phyloP scores from a whole-genome alignment of 805 yeast species.

The Clavispora vitiphila region DNA sequence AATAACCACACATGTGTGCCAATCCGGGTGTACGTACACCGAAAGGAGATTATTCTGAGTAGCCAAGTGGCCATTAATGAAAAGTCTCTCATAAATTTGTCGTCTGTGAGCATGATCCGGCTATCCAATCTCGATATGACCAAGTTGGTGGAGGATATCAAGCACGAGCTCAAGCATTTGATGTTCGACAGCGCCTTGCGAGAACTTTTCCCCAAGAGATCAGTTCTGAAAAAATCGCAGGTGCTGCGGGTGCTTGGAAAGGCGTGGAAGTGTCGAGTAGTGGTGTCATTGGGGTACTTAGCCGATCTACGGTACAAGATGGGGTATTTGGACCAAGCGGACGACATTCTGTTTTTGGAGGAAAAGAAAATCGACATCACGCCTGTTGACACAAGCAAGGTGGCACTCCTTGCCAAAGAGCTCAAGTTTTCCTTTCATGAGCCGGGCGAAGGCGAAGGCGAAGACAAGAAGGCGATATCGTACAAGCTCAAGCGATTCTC shows the following conservation, averaged over 20 bases:
- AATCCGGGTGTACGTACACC: constrained; percentile 19
- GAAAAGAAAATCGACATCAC: constrained; percentile 10
- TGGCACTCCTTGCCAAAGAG: constrained; percentile 8
- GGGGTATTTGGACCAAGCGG: constrained; percentile 4
- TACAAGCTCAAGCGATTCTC: constrained; percentile 8
- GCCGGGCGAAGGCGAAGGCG: constrained; percentile 9
- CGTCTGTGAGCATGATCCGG: constrained; percentile 19
- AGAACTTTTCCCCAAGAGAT: constrained; percentile 9
- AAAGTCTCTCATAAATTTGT: constrained; percentile 19
- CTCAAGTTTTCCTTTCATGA: constrained; percentile 7
- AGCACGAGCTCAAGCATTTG: constrained; percentile 5
- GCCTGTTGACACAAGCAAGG: neutral
- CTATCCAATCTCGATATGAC: constrained; percentile 21
- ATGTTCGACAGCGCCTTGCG: constrained; percentile 8
- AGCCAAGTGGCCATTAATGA: constrained; percentile 20
- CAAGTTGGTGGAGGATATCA: constrained; percentile 15
- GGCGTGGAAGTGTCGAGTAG: constrained; percentile 20
- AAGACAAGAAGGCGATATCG: constrained; percentile 14
- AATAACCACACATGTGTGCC: constrained; percentile 14
- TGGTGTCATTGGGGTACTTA: constrained; percentile 17
- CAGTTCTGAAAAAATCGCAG: constrained; percentile 7
- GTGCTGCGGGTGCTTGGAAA: constrained; percentile 9
- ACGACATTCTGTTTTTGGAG: constrained; percentile 12
- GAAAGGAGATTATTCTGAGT: constrained; percentile 16
- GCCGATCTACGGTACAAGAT: constrained; percentile 14